Conservation (phyloP, 805 yeast species). For the Wickerhamiella alocasiicola region DNA sequence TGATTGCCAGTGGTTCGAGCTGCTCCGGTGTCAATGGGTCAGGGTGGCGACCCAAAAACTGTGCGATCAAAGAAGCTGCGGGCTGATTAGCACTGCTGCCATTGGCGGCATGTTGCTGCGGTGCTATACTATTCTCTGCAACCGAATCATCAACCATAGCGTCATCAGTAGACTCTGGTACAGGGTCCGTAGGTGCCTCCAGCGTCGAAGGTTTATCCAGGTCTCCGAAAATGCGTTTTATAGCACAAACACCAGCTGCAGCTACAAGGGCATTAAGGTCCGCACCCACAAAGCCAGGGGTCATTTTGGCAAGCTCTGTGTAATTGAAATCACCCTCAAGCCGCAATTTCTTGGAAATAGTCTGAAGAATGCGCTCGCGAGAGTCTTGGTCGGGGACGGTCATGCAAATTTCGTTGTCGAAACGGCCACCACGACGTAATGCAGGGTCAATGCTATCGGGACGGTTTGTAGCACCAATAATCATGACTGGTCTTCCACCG, state of each 20-base stretch:
- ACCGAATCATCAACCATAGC: conserved; percentile 3
- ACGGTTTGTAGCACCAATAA: conserved; percentile 92
- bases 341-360: conserved; percentile 58
- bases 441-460: conserved; percentile 95
- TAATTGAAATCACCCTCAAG: conserved; percentile 60
- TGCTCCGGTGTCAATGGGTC: conserved; percentile 66
- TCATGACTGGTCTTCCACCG: conserved; percentile 82
- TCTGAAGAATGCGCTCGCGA: conserved; percentile 57
- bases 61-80: conserved; percentile 13
- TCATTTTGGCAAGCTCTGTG: conserved; percentile 65
- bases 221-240: conserved; percentile 73
- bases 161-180: neutral
- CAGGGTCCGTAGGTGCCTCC: conserved; percentile 19
- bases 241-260: conserved; percentile 91
- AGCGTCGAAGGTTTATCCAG: conserved; percentile 14
- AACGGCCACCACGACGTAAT: conserved; percentile 89
- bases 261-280: conserved; percentile 87
- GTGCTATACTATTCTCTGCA: conserved; percentile 7
- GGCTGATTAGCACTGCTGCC: neutral
- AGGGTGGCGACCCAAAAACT: conserved; percentile 63
- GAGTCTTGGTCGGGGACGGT: conserved; percentile 88
- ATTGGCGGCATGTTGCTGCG: neutral
- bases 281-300: conserved; percentile 98
- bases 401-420: conserved; percentile 86
- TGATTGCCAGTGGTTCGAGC: conserved; percentile 61